Evolutionary conservation across 345 rosid species (phyloP).

Genomic region (Eutrema yunnanense): DNA sequence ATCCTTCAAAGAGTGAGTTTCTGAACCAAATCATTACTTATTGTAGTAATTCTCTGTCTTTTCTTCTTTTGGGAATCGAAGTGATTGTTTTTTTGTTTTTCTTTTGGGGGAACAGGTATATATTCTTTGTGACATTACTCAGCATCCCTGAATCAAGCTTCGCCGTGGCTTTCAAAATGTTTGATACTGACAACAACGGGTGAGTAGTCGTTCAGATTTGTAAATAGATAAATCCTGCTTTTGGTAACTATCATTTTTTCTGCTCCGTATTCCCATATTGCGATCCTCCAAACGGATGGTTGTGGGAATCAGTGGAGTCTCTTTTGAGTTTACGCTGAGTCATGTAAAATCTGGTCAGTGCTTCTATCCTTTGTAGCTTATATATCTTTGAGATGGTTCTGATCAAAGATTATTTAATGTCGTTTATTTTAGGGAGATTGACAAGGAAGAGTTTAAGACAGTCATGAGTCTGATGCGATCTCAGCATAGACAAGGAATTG

Average conservation of each 20-base stretch:
- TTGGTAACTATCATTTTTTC: constrained; percentile 17
- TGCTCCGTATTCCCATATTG: constrained; percentile 28
- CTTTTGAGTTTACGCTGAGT: constrained; percentile 31
- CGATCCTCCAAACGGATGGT: constrained; percentile 24
- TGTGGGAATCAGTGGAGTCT: constrained; percentile 26
- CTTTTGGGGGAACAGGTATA: constrained; percentile 51
- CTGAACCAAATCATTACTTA: neutral
- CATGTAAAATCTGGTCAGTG: constrained; percentile 26
- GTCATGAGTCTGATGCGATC: constrained; percentile 92
- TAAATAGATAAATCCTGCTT: constrained; percentile 4
- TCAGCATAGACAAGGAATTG: constrained; percentile 74
- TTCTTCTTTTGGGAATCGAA: neutral
- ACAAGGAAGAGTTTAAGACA: constrained; percentile 77
- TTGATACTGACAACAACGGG: constrained; percentile 79
- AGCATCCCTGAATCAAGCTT: constrained; percentile 90
- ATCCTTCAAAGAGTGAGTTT: constrained; percentile 89
- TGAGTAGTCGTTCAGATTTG: constrained; percentile 31
- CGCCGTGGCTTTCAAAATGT: constrained; percentile 83
- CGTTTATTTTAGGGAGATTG: constrained; percentile 57
- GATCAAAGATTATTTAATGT: neutral
- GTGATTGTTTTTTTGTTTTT: constrained; percentile 6
- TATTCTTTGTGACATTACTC: constrained; percentile 84
- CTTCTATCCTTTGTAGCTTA: constrained; percentile 19
- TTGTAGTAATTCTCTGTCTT: neutral
- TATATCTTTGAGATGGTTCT: constrained; percentile 12